Evolutionary conservation across 2,329 filamentous ascomycete species (phyloP), one percentile per base, ranked within the genome.

Genomic region (Sphaerulina musiva): DNA sequence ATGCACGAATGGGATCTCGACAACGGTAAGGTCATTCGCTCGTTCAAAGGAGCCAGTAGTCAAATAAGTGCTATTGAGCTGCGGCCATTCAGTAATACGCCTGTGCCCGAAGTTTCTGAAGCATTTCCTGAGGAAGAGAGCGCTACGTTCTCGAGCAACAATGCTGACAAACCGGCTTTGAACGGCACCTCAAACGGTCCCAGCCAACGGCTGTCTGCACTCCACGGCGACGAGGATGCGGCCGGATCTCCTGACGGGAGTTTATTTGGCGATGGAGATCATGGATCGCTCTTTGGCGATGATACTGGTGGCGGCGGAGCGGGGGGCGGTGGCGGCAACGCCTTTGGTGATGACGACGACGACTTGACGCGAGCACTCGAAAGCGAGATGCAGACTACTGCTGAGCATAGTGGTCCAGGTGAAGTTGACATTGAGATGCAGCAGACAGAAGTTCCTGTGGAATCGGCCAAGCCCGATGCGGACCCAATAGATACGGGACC

Each of bases 1-100:
- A 85, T 97, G 0, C 81, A 90, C 50, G 91, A 97, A 68, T 98
- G 93, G 93, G 93, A 97, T 69, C 72, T 98, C 26, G 89, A 97
- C 65, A 93, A 83, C 1, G 93, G 93, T 0, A 79, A 86, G 63
- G 78, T 86, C 6, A 84, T 83, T 60, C 81, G 91, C 9, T 79
- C 80, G 4, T 98, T 93, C 65, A 83, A 85, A 45, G 85, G 86
- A 1, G 88, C 80, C 50, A 87, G 85, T 11, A 79, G 87, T 5
- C 93, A 98, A 68, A 90, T 97, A 55, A 93, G 89, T 2, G 83
- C 89, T 1, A 84, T 98, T 40, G 91, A 97, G 70, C 80, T 89
- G 54, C 81, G 93, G 2, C 92, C 93, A 2, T 78, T 86, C 50
- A 89, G 84, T 23, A 85, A 82, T 32, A 72, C 88, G 0, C 84